A percentile compares a stretch with the other conserved stretches of the same genome.
Evolutionary conservation across 768 basidiomycete genomes (phyloP).

Genomic region (Calocybe cyanea): DNA sequence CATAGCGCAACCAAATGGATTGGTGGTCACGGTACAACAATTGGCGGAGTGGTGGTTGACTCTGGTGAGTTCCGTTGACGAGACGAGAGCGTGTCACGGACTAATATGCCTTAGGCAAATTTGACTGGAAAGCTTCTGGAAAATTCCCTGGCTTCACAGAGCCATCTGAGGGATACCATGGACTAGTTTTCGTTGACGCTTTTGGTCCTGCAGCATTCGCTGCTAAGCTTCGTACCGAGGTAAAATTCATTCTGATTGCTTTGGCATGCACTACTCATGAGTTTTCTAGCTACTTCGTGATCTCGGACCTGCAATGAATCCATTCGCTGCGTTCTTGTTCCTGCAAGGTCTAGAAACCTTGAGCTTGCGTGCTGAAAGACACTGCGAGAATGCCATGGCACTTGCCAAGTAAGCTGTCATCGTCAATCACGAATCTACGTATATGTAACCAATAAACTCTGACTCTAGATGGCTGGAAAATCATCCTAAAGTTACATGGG

Average conservation of each 20-base stretch:
- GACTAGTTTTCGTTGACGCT: slow-evolving; percentile 58
- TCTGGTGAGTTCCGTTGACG: slow-evolving; percentile 40
- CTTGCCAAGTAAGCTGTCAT: slow-evolving; percentile 49
- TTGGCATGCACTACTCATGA: neutral
- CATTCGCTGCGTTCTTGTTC: slow-evolving; percentile 71
- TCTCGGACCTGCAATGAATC: slow-evolving; percentile 62
- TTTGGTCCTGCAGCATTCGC: slow-evolving; percentile 66
- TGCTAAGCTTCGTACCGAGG: slow-evolving; percentile 55
- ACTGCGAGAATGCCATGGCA: slow-evolving; percentile 67
- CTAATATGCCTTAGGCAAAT: slow-evolving; percentile 43
- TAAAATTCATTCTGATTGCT: neutral
- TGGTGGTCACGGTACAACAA: slow-evolving; percentile 75
- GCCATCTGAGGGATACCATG: slow-evolving; percentile 78
- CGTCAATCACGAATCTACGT: neutral
- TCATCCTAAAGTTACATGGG: slow-evolving; percentile 70
- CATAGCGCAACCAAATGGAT: slow-evolving; percentile 88
- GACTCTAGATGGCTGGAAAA: slow-evolving; percentile 50
- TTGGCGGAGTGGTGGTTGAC: slow-evolving; percentile 74
- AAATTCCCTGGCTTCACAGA: slow-evolving; percentile 74
- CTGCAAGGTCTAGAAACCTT: slow-evolving; percentile 81
- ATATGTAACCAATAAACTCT: neutral
- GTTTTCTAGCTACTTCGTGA: slow-evolving; percentile 54
- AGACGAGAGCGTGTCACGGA: neutral
- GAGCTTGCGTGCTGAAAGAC: slow-evolving; percentile 65
- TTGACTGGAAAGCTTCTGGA: slow-evolving; percentile 67